Evolutionary conservation across 2,329 filamentous ascomycete species (phyloP), one percentile per base, ranked within the genome.

Genomic region (Aspergillus sp.): DNA sequence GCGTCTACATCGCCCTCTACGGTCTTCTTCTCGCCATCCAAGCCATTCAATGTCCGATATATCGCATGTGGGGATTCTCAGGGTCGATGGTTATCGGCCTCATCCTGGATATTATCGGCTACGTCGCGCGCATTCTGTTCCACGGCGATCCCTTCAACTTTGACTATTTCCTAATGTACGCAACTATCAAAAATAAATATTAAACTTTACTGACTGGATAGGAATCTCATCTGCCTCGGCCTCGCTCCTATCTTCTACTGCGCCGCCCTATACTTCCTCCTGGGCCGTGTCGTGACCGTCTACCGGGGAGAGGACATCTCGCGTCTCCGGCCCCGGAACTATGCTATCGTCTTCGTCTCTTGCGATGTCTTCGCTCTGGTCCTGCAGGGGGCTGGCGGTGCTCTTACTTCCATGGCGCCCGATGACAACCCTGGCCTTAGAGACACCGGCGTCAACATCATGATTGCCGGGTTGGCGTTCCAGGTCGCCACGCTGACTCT

Each of bases 231-330:
- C 67, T 84, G 81, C 62, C 76, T 90, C 58, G 88, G 86, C 4
- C 81, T 88, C 58, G 86, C 78, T 0, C 86, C 87, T 0, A 85
- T 86, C 1, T 89, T 88, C 67, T 78, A 88, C 69, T 56, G 39
- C 35, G 86, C 84, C 1, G 84, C 80, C 2, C 80, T 89, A 35
- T 90, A 89, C 66, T 73, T 89, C 50, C 86, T 83, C 58, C 74
- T 89, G 9, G 71, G 72, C 3, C 71, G 72, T 31, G 73, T 77
- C 39, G 68, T 77, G 55, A 65, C 66, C 15, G 59, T 70, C 41
- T 75, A 73, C 19, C 31, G 21, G 51, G 72, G 70, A 45, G 63
- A 66, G 21, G 52, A 67, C 24, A 65, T 73, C 47, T 69, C 70
- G n/a, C 64, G 70, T n/a, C 64, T 78, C 43, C 64, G 60, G 6